Percentiles rank a stretch among this genome's conserved stretches.
Conservation (phyloP, 768 basidiomycete genomes). For the Russula lepida region DNA sequence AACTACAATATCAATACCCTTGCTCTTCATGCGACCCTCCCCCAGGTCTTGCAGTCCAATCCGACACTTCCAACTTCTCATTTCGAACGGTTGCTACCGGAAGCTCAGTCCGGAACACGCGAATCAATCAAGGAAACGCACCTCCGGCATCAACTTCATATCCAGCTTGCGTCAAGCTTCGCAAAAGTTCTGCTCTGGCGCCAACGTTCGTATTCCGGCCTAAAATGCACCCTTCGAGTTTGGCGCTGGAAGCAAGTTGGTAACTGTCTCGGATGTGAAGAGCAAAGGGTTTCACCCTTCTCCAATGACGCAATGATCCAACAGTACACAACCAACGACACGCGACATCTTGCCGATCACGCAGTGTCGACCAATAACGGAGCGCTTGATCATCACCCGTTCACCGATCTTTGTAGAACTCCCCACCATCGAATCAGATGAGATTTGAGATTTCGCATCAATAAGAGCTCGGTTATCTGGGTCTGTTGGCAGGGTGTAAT, state of each 20-base stretch:
- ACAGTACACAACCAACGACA: constrained; percentile 70
- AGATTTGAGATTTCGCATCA: constrained; percentile 76
- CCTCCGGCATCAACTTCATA: constrained; percentile 64
- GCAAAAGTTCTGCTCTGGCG: constrained; percentile 53
- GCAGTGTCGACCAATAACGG: constrained; percentile 58
- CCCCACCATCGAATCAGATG: constrained; percentile 72
- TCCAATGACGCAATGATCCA: constrained; percentile 83
- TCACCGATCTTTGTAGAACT: constrained; percentile 78
- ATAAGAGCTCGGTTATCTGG: constrained; percentile 60
- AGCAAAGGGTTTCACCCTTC: constrained; percentile 53
- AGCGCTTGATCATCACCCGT: constrained; percentile 63
- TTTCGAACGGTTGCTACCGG: constrained; percentile 44
- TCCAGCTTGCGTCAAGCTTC: constrained; percentile 68
- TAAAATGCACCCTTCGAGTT: constrained; percentile 67
- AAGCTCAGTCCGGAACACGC: neutral
- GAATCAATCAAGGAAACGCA: neutral
- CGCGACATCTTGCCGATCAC: constrained; percentile 78
- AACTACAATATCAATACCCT: neutral
- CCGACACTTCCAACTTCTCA: constrained; percentile 49
- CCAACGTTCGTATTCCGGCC: constrained; percentile 70
- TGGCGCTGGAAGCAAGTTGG: constrained; percentile 41
- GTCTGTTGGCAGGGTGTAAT: constrained; percentile 49
- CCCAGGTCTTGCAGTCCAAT: constrained; percentile 39
- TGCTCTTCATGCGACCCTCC: constrained; percentile 21
- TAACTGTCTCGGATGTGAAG: neutral